phyloP scores from a whole-genome alignment of 805 yeast species.

The Pichia exigua region DNA sequence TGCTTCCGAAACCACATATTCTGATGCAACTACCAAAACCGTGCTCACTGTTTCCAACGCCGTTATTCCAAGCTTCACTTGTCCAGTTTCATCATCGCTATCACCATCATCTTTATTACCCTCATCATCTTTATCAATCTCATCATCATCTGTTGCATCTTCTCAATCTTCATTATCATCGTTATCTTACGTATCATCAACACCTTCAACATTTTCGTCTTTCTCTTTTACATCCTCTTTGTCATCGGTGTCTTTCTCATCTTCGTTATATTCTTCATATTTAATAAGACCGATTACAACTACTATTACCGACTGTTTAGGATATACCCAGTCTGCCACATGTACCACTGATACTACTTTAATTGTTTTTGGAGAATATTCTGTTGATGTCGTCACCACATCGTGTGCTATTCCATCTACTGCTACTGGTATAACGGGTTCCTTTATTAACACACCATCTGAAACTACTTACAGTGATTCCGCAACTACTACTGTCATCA shows the following conservation, averaged over 20 bases:
- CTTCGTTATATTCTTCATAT: background rate
- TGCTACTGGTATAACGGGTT: conserved; percentile 2
- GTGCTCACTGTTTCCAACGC: conserved; percentile 4
- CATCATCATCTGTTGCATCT: background rate
- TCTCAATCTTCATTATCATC: background rate
- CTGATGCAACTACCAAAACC: background rate
- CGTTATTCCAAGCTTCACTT: conserved; percentile 5
- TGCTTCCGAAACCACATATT: background rate
- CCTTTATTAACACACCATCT: conserved; percentile 1
- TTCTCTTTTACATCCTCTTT: conserved; percentile 1
- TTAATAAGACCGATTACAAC: background rate
- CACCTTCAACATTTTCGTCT: conserved; percentile 2
- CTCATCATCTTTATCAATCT: background rate
- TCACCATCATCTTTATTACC: background rate
- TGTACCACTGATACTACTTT: conserved; percentile 4
- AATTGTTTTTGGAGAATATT: background rate
- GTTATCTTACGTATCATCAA: background rate
- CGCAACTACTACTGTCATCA: background rate
- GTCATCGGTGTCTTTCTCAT: conserved; percentile 1
- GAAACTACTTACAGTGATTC: background rate
- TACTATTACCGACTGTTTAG: conserved; percentile 1
- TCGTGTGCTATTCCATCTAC: conserved; percentile 5
- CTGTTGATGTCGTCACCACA: conserved; percentile 2
- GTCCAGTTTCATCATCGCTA: conserved; percentile 3
- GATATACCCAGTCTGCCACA: background rate